Evolutionary conservation across 345 rosid genomes (phyloP).

Genomic region (Ceriops tagal): DNA sequence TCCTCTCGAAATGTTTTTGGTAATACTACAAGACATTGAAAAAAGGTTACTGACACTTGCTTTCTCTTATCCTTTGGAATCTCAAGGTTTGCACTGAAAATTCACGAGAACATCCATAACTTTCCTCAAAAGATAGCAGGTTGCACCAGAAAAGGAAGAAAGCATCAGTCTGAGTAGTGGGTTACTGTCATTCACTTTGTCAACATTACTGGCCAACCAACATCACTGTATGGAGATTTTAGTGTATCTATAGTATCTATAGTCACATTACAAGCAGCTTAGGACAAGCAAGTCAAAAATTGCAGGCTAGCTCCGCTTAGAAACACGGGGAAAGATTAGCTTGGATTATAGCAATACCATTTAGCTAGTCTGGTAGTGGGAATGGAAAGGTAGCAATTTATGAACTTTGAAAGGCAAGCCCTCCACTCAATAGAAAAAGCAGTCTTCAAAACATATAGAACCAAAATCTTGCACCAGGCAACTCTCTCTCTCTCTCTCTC

Average conservation of each 20-base stretch:
- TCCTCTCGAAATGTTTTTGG: too few relatives aligned
- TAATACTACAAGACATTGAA: too few relatives aligned
- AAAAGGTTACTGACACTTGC: too few relatives aligned
- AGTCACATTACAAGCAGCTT: neutral
- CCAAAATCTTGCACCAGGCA: slow-evolving; percentile 7
- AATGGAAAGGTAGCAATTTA: slow-evolving; percentile 12
- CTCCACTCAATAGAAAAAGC: slow-evolving; percentile 24
- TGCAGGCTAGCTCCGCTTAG: too few relatives aligned
- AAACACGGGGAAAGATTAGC: slow-evolving; percentile 10
- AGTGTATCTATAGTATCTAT: neutral
- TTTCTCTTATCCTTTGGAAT: too few relatives aligned
- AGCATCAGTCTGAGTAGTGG: neutral
- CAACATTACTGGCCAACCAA: slow-evolving; percentile 16
- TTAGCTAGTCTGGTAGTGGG: slow-evolving; percentile 23
- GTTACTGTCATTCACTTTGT: neutral
- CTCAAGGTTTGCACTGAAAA: neutral
- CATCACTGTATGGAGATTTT: slow-evolving; percentile 10
- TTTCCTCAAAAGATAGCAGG: slow-evolving; percentile 1
- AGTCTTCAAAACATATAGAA: slow-evolving; percentile 10
- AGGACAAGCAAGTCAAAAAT: slow-evolving; percentile 3
- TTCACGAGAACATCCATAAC: neutral
- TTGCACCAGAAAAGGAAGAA: neutral
- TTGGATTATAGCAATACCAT: slow-evolving; percentile 8
- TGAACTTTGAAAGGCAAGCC: slow-evolving; percentile 28
- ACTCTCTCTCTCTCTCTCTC: too few relatives aligned